phyloP scores from a whole-genome alignment of 306 rosid genomes.

The Oemleria cerasiformis region DNA sequence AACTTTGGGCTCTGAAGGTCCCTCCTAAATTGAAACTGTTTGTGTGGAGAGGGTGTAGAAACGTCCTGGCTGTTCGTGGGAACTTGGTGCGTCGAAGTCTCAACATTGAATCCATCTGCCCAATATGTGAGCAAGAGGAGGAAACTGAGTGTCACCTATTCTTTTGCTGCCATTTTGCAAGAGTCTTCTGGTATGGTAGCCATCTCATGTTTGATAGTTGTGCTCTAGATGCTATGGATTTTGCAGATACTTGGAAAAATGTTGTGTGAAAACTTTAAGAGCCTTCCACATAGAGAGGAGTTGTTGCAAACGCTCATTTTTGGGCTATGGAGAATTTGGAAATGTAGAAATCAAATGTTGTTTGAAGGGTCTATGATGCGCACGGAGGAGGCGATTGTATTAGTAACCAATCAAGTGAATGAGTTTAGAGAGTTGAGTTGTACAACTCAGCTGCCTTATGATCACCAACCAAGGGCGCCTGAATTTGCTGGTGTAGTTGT shows the following conservation, averaged over 20 bases:
- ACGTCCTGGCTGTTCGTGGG: neutral
- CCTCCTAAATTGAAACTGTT: neutral
- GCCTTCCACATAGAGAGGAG: no score
- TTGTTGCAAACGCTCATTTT: no score
- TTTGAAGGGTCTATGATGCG: no score
- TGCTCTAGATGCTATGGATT: neutral
- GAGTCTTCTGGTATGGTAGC: no score
- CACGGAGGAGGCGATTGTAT: rapidly evolving
- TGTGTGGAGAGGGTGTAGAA: neutral
- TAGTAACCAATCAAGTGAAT: no score
- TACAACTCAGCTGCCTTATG: no score
- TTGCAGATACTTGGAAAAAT: neutral
- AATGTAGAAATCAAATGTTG: neutral
- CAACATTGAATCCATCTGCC: no score
- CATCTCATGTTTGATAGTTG: neutral
- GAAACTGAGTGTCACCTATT: neutral
- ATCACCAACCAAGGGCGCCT: rapidly evolving
- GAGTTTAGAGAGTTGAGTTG: no score
- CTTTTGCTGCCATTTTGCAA: neutral
- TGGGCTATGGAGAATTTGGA: no score
- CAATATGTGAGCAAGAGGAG: neutral
- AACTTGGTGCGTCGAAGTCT: rapidly evolving
- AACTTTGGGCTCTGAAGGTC: neutral
- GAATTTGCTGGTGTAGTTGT: rapidly evolving
- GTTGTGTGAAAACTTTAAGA: neutral